Evolutionary conservation across 140 eudicot genomes (phyloP).

Genomic region (Flaveria floridana): DNA sequence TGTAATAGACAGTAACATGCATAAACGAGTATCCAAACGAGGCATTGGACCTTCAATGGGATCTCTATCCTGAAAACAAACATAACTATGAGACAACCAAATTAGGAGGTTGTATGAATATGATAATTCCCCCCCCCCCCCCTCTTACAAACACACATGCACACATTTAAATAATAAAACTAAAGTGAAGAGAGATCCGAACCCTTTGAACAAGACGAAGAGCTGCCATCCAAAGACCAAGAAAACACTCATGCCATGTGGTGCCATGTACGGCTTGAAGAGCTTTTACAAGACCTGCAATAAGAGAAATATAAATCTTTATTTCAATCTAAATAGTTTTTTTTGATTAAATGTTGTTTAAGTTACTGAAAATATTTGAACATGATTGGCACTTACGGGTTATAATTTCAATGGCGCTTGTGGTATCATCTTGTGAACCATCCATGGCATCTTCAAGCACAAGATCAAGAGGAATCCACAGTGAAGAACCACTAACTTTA

Average conservation of each 20-base stretch:
- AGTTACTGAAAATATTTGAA: not conserved
- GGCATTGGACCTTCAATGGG: constrained; percentile 99
- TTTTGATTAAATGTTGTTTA: not conserved
- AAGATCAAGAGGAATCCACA: constrained; percentile 96
- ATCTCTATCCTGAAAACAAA: constrained; percentile 71
- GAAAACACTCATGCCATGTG: constrained; percentile 83
- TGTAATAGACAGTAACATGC: constrained; percentile 76
- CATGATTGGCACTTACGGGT: constrained; percentile 51
- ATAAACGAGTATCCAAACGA: constrained; percentile 82
- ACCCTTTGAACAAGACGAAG: constrained; percentile 97
- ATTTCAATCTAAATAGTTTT: not conserved
- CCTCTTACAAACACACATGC: not conserved
- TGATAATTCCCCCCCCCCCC: not conserved
- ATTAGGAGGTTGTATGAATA: not conserved
- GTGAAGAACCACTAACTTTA: constrained; percentile 62
- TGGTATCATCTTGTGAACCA: constrained; percentile 76
- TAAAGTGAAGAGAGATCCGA: constrained; percentile 25
- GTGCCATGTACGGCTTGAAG: constrained; percentile 80
- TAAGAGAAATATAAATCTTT: constrained; percentile 5
- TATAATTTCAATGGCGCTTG: constrained; percentile 78
- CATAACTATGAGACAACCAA: constrained; percentile 13
- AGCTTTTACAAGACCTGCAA: constrained; percentile 72
- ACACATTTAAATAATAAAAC: not conserved
- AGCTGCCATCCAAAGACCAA: constrained; percentile 96
- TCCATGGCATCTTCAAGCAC: constrained; percentile 91